A percentile compares a stretch with the other conserved stretches of the same genome.
These are phyloP conservation scores for Tephrocybe sp. DNA, from an alignment of 768 basidiomycete species.

Conservation along the genomic window DNA sequence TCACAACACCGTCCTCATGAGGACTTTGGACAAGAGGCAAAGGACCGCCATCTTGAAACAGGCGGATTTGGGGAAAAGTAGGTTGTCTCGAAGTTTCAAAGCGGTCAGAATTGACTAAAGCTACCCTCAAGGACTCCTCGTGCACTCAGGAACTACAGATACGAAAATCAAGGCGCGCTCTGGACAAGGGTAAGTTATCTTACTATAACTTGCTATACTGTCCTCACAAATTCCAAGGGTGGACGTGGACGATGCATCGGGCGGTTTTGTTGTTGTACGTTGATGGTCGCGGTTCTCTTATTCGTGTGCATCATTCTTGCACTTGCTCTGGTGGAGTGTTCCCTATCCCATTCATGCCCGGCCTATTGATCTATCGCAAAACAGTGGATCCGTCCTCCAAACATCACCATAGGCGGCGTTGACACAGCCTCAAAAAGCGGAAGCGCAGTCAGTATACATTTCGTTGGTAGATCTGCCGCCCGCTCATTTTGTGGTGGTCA, in stretches of 20 bases:
- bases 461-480: not conserved
- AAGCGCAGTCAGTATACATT: slow-evolving; percentile 42
- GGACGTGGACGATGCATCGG: slow-evolving; percentile 59
- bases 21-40: slow-evolving; percentile 11
- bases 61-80: slow-evolving; percentile 13
- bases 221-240: slow-evolving; percentile 40
- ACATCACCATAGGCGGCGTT: slow-evolving; percentile 56
- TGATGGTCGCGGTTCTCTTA: slow-evolving; percentile 66
- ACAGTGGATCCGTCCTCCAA: slow-evolving; percentile 80
- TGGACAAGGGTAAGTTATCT: slow-evolving; percentile 59
- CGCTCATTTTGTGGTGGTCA: slow-evolving; percentile 6
- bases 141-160: slow-evolving; percentile 51
- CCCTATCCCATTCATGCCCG: not conserved
- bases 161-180: slow-evolving; percentile 58
- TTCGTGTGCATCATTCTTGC: slow-evolving; percentile 65
- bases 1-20: slow-evolving; percentile 19
- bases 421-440: slow-evolving; percentile 34
- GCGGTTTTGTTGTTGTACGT: slow-evolving; percentile 74
- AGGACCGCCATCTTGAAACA: slow-evolving; percentile 8
- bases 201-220: slow-evolving; percentile 1
- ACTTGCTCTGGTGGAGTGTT: slow-evolving; percentile 61
- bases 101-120: not conserved
- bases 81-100: slow-evolving; percentile 1
- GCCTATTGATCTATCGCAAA: slow-evolving; percentile 2
- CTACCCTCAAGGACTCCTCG: slow-evolving; percentile 31